These are phyloP conservation scores for Russula dissimulans DNA, from an alignment of 768 basidiomycete species.

Conservation along the genomic window DNA sequence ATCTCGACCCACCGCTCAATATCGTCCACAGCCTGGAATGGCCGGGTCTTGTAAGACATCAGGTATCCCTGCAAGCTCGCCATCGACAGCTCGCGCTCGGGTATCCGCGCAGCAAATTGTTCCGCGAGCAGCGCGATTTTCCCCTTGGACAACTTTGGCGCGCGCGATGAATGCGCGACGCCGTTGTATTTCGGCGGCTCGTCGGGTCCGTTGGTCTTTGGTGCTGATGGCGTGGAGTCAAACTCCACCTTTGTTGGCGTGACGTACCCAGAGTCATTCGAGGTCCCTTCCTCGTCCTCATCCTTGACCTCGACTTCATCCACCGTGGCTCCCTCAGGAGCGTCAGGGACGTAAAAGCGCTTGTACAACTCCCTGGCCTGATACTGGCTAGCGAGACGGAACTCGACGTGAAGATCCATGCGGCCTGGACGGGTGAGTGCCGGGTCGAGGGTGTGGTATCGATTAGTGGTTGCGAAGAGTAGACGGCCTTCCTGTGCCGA, in stretches of 20 bases:
- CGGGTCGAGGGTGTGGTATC: constrained; percentile 57
- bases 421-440: constrained; percentile 72
- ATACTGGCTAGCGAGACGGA: constrained; percentile 60
- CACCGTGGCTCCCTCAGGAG: constrained; percentile 20
- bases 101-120: constrained; percentile 46
- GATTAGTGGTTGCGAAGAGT: constrained; percentile 72
- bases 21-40: constrained; percentile 43
- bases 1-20: constrained; percentile 42
- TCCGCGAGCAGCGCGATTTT: constrained; percentile 41
- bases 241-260: constrained; percentile 12
- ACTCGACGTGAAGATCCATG: constrained; percentile 73
- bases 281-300: constrained; percentile 19
- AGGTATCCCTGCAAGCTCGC: constrained; percentile 48
- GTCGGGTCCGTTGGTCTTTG: background rate
- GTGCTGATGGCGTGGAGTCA: background rate
- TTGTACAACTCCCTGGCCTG: constrained; percentile 60
- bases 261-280: constrained; percentile 18
- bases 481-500: constrained; percentile 77
- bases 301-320: constrained; percentile 24
- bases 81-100: constrained; percentile 36
- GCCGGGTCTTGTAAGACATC: constrained; percentile 57
- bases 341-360: constrained; percentile 52
- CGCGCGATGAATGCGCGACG: constrained; percentile 11
- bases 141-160: constrained; percentile 33
- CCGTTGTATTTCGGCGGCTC: constrained; percentile 3